Percentiles rank a stretch among this genome's conserved stretches.
Conservation (phyloP, 1,139 yeast genomes). For the Yamadazyma trypodendri region DNA sequence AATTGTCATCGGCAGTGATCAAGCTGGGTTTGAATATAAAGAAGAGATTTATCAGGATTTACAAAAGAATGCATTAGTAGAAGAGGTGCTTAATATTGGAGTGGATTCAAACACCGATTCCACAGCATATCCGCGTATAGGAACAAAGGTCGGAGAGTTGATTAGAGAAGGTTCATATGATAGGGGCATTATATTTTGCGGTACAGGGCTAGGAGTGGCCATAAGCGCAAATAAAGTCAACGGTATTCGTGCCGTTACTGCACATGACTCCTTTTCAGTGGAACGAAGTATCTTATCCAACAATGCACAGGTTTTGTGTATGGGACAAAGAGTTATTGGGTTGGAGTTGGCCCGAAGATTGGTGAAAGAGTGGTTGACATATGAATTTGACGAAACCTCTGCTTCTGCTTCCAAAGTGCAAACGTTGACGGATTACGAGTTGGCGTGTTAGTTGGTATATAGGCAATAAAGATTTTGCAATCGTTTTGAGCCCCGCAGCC, state of each 20-base stretch:
- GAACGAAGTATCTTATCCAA: constrained; percentile 44
- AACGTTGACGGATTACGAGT: constrained; percentile 17
- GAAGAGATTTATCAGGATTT: constrained; percentile 35
- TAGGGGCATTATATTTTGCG: constrained; percentile 44
- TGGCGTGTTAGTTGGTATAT: neutral
- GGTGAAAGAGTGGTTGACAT: constrained; percentile 44
- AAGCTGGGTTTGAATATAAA: constrained; percentile 46
- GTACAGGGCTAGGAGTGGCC: constrained; percentile 50
- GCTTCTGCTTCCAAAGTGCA: constrained; percentile 45
- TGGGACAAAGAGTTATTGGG: constrained; percentile 51
- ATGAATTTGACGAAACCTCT: constrained; percentile 34
- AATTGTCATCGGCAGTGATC: constrained; percentile 41
- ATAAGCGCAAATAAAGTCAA: constrained; percentile 46
- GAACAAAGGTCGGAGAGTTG: constrained; percentile 41
- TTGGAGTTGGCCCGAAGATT: constrained; percentile 42
- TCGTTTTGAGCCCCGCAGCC: neutral
- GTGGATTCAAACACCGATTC: constrained; percentile 25
- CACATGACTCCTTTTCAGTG: constrained; percentile 47
- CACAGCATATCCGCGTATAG: constrained; percentile 42
- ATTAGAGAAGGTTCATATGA: constrained; percentile 39
- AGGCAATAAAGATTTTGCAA: no score
- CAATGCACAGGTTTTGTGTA: constrained; percentile 44
- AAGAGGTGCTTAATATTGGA: constrained; percentile 38
- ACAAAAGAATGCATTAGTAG: constrained; percentile 26
- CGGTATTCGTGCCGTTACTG: constrained; percentile 50